These are phyloP conservation scores for Xanthoconium purpureum DNA, from an alignment of 768 basidiomycete genomes.

Conservation along the genomic window DNA sequence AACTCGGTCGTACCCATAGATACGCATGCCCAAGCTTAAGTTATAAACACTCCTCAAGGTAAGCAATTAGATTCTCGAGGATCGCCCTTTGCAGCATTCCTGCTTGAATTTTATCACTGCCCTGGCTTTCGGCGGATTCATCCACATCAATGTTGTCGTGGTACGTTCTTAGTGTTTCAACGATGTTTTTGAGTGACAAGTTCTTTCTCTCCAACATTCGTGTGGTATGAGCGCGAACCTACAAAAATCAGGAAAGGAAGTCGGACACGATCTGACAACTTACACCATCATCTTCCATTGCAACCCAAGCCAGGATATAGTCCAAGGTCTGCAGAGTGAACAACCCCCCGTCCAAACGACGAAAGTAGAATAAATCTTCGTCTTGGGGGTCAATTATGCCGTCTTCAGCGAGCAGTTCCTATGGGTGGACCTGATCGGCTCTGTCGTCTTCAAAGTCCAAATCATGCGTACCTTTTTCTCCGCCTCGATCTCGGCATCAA, in stretches of 20 bases:
- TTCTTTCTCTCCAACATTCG: slow-evolving; percentile 76
- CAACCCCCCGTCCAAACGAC: slow-evolving; percentile 80
- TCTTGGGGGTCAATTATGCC: slow-evolving; percentile 59
- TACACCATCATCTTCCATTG: slow-evolving; percentile 98
- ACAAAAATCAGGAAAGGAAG: slow-evolving; percentile 9
- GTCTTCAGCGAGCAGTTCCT: slow-evolving; percentile 56
- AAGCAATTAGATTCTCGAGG: slow-evolving; percentile 62
- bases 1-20: slow-evolving; percentile 9
- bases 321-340: slow-evolving; percentile 90
- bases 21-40: not conserved
- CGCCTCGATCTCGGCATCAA: slow-evolving; percentile 63
- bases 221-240: slow-evolving; percentile 77
- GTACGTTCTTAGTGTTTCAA: slow-evolving; percentile 68
- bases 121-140: slow-evolving; percentile 26
- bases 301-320: slow-evolving; percentile 91
- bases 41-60: slow-evolving; percentile 42
- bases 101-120: slow-evolving; percentile 31
- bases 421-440: not conserved
- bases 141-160: slow-evolving; percentile 69
- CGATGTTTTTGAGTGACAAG: slow-evolving; percentile 66
- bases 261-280: slow-evolving; percentile 21
- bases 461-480: slow-evolving; percentile 58
- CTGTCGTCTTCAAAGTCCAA: not conserved
- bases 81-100: slow-evolving; percentile 63
- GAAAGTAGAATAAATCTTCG: slow-evolving; percentile 80